A percentile compares a stretch with the other conserved stretches of the same genome.
Conservation (phyloP, 805 yeast species). For the Kuraishia floccosa region DNA sequence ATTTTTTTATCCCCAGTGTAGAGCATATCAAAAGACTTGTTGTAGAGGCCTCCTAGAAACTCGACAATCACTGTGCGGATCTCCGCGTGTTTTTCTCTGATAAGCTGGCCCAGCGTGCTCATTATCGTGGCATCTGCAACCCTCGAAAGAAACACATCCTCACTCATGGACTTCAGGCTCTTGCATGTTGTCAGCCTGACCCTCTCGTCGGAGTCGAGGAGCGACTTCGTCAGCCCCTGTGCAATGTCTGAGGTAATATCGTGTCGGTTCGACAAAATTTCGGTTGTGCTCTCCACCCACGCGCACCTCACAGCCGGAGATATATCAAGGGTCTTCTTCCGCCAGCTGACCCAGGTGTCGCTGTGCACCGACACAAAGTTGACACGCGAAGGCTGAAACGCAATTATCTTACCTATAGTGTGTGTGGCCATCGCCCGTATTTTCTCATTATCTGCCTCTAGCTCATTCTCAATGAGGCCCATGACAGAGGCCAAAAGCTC, state of each 20-base stretch:
- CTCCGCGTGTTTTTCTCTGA: slow-evolving; percentile 58
- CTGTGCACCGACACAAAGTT: slow-evolving; percentile 49
- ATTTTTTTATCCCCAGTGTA: slow-evolving; percentile 14
- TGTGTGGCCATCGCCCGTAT: slow-evolving; percentile 61
- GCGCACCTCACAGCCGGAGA: slow-evolving; percentile 50
- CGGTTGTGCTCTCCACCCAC: slow-evolving; percentile 57
- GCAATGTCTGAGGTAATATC: slow-evolving; percentile 40
- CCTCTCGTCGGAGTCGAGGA: slow-evolving; percentile 64
- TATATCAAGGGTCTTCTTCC: slow-evolving; percentile 62
- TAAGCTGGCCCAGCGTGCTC: slow-evolving; percentile 44
- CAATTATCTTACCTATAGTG: slow-evolving; percentile 58
- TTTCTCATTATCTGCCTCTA: slow-evolving; percentile 56
- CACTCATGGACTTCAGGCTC: slow-evolving; percentile 34
- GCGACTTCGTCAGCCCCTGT: slow-evolving; percentile 52
- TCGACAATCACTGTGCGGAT: slow-evolving; percentile 52
- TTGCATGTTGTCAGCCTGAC: slow-evolving; percentile 55
- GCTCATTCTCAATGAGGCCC: slow-evolving; percentile 72
- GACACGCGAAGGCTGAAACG: slow-evolving; percentile 32
- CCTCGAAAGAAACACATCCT: slow-evolving; percentile 32
- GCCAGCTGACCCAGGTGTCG: slow-evolving; percentile 60
- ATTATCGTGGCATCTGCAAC: slow-evolving; percentile 36
- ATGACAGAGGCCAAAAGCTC: slow-evolving; percentile 62
- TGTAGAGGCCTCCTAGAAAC: slow-evolving; percentile 43
- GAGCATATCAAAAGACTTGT: slow-evolving; percentile 25
- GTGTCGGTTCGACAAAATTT: slow-evolving; percentile 29